These are phyloP conservation scores for Pestalotiopsis sp. DNA, from an alignment of 2,329 filamentous ascomycete species.

Conservation along the genomic window DNA sequence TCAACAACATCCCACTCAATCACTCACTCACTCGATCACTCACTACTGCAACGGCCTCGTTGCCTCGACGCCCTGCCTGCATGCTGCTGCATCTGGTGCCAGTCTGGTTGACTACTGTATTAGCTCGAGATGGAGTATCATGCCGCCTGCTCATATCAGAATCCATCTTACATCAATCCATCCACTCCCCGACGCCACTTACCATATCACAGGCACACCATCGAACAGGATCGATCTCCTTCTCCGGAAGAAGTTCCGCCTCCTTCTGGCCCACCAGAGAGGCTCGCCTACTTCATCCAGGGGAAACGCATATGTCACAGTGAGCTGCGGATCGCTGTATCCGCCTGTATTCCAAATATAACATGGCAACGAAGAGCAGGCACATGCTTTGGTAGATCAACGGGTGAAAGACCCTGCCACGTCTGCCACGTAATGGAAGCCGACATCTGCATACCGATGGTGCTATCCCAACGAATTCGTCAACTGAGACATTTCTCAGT, in stretches of 20 bases:
- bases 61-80: not conserved
- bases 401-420: not conserved
- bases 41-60: not conserved
- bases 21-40: not conserved
- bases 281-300: not conserved
- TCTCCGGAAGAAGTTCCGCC: not conserved
- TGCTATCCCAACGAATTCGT: not conserved
- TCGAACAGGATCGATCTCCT: not conserved
- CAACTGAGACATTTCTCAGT: not conserved
- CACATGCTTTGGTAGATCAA: not conserved
- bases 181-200: no score
- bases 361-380: not conserved
- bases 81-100: not conserved
- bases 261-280: not conserved
- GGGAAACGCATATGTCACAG: not conserved
- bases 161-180: no score
- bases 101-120: not conserved
- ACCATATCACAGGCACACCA: no score
- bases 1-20: not conserved
- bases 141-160: no score
- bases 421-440: not conserved
- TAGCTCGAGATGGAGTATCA: not conserved
- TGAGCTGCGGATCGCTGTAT: not conserved
- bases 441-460: not conserved
- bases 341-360: not conserved